phyloP scores from a whole-genome alignment of 1,139 yeast species.

The Hyphopichia buzzinii region DNA sequence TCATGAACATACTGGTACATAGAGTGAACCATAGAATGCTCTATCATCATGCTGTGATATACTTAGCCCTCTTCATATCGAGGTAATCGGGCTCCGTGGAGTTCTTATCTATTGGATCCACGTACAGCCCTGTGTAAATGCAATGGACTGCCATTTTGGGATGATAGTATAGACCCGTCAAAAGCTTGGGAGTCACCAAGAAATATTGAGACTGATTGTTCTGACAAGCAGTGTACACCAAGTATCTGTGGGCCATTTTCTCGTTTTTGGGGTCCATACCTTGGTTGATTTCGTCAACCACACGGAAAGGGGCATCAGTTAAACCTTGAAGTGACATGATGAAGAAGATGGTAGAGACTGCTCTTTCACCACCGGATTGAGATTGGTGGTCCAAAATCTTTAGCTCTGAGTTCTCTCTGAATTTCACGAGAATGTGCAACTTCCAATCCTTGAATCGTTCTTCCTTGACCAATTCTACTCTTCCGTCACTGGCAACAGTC shows the following conservation, averaged over 20 bases:
- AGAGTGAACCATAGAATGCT: neutral
- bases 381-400: conserved; percentile 77
- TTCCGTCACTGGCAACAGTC: conserved; percentile 83
- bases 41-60: conserved; percentile 2
- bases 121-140: conserved; percentile 66
- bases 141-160: conserved; percentile 84
- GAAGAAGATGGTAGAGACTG: conserved; percentile 89
- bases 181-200: conserved; percentile 86
- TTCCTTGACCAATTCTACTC: conserved; percentile 57
- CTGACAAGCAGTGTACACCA: conserved; percentile 82
- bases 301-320: conserved; percentile 87
- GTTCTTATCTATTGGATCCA: conserved; percentile 21
- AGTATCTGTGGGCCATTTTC: conserved; percentile 77
- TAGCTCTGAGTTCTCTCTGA: conserved; percentile 70
- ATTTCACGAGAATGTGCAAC: conserved; percentile 79
- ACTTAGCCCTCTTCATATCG: conserved; percentile 17
- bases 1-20: neutral
- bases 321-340: conserved; percentile 91
- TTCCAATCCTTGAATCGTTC: conserved; percentile 74
- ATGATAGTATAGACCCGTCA: conserved; percentile 77
- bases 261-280: conserved; percentile 98
- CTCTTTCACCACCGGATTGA: conserved; percentile 97
- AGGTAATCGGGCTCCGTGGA: conserved; percentile 24
- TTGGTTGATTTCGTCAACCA: conserved; percentile 97
- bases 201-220: conserved; percentile 72